Base-by-base conservation (phyloP, 2,329 filamentous ascomycete genomes). In the Coniella vitis region DNA sequence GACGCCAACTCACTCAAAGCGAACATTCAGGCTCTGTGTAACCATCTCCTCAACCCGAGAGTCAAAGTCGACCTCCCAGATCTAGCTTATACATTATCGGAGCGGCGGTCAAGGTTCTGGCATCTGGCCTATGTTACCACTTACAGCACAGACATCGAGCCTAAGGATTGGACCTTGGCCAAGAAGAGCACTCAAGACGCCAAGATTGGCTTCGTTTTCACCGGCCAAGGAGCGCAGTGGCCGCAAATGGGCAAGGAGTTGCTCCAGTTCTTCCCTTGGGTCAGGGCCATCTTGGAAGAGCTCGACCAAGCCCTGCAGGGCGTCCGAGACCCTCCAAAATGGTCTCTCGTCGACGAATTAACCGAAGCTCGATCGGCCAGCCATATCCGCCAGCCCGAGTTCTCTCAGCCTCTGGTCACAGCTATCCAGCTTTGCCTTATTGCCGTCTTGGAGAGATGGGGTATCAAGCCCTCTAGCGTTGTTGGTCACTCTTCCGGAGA, bases 201-300 rank as follows among this genome's bases (percentile, higher is more conserved):
- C n/a, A n/a, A n/a, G n/a, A n/a, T 41, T 3, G 66, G 65, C 16
- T 69, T 67, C 54, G 63, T 70, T 38, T 69, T 69, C 53, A 70
- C 67, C 1, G 67, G 68, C 66, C 67, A 4, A 65, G 60, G n/a
- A 40, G 54, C 4, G 29, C 63, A 13, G 55, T 49, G 16, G 38
- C 32, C n/a, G 14, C 13, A 19, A 19, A 19, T 38, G 29, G n/a
- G 38, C 38, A 4, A n/a, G 9, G 7, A 25, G 7, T 21, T 41
- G 8, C 8, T 41, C 21, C 7, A 70, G 45, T 69, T 66, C 66
- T 60, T 19, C 16, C 16, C 35, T 12, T 9, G 9, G n/a, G n/a
- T 12, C 35, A 16, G 35, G 16, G n/a, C 8, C 4, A 12, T 19
- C 16, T 4, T 38, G 16, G 12, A 19, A 7, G 7, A 12, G 7